These are phyloP conservation scores for Talaromyces sp. DNA, from an alignment of 2,329 filamentous ascomycete genomes.

Conservation along the genomic window DNA sequence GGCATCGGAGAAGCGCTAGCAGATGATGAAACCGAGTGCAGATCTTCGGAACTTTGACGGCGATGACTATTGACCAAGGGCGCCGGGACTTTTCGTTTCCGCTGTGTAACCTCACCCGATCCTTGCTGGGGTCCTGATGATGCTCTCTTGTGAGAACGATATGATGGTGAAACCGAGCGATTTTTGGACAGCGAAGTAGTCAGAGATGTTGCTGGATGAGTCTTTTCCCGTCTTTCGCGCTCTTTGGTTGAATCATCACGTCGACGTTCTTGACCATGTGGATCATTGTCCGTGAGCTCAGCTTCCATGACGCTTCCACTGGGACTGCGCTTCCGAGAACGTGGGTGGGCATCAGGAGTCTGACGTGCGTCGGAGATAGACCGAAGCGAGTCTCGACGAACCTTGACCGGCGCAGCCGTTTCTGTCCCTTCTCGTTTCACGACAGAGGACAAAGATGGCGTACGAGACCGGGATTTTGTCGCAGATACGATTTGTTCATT, in stretches of 20 bases:
- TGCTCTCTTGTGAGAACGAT: conserved; percentile 33
- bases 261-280: conserved; percentile 10
- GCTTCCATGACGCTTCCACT: conserved; percentile 33
- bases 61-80: conserved; percentile 37
- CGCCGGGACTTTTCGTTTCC: conserved; percentile 37
- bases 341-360: conserved; percentile 17
- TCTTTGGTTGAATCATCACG: conserved; percentile 17
- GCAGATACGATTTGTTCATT: conserved; percentile 17
- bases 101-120: conserved; percentile 21
- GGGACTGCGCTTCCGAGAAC: conserved; percentile 33
- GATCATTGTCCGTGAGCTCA: conserved; percentile 23
- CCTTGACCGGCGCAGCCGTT: conserved; percentile 22
- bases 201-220: conserved; percentile 21
- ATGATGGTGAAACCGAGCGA: conserved; percentile 34
- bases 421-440: conserved; percentile 36
- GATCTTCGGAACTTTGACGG: conserved; percentile 44
- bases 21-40: conserved; percentile 42
- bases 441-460: conserved; percentile 23
- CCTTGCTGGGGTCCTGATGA: conserved; percentile 30
- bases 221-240: conserved; percentile 25
- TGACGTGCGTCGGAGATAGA: conserved; percentile 17
- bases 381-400: conserved; percentile 21
- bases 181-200: conserved; percentile 25
- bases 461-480: conserved; percentile 24
- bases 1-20: conserved; percentile 41